Conservation (phyloP, 768 basidiomycete species). For the Cystofilobasidium ferigula region DNA sequence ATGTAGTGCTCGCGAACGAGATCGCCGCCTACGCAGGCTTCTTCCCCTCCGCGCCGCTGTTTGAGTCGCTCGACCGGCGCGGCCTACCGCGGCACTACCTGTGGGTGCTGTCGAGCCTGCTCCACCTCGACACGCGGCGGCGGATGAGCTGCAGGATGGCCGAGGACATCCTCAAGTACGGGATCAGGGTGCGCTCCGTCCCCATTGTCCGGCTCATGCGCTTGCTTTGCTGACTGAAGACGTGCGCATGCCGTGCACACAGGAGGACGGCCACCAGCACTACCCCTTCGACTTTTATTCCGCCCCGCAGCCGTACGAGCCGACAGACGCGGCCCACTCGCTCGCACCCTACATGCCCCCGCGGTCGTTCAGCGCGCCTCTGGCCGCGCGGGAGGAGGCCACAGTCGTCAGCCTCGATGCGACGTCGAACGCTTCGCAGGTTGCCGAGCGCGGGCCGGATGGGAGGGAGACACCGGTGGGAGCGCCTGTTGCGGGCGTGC, state of each 20-base stretch:
- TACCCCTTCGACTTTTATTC: not conserved
- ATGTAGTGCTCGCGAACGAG: constrained; percentile 52
- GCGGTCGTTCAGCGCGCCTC: too few relatives aligned
- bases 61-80: constrained; percentile 55
- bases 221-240: not conserved
- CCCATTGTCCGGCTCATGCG: not conserved
- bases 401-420: not conserved
- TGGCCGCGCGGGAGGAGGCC: not conserved
- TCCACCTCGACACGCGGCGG: constrained; percentile 51
- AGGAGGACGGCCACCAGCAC: constrained; percentile 1
- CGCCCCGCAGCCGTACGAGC: not conserved
- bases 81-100: constrained; percentile 61
- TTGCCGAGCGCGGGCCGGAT: too few relatives aligned
- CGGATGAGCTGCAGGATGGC: constrained; percentile 67
- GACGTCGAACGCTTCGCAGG: not conserved
- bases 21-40: constrained; percentile 64
- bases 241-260: not conserved
- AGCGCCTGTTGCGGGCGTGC: too few relatives aligned
- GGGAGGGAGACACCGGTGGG: too few relatives aligned
- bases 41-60: constrained; percentile 46
- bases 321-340: not conserved
- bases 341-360: not conserved
- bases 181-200: constrained; percentile 4
- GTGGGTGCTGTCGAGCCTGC: constrained; percentile 58
- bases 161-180: constrained; percentile 5